A percentile compares a stretch with the other conserved stretches of the same genome.
phyloP scores from a whole-genome alignment of 805 yeast genomes.

The Clavispora asparagi region DNA sequence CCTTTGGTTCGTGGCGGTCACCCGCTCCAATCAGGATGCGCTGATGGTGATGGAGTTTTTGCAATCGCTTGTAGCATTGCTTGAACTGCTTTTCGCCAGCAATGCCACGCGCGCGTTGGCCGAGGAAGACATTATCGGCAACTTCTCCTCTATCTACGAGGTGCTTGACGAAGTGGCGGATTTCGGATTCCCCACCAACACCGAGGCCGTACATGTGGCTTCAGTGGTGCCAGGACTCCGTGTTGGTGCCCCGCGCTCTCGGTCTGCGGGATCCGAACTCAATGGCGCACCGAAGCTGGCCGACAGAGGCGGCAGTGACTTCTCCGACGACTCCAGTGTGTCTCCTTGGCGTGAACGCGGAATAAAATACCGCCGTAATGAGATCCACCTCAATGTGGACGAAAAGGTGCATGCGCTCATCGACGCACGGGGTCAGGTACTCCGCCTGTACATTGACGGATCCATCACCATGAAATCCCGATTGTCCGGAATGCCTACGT shows the following conservation, averaged over 20 bases:
- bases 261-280: conserved; percentile 12
- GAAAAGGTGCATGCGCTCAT: conserved; percentile 72
- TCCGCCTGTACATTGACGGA: conserved; percentile 75
- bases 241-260: conserved; percentile 31
- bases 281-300: conserved; percentile 2
- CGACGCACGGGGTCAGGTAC: conserved; percentile 56
- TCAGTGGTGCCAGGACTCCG: conserved; percentile 12
- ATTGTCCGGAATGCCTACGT: conserved; percentile 76
- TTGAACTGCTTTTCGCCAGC: conserved; percentile 29
- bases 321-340: conserved; percentile 10
- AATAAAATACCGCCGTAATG: conserved; percentile 75
- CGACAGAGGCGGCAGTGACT: not conserved
- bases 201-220: conserved; percentile 38
- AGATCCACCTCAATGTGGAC: conserved; percentile 67
- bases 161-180: conserved; percentile 71
- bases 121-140: conserved; percentile 48
- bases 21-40: conserved; percentile 84
- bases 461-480: conserved; percentile 64
- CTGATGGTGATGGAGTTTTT: conserved; percentile 75
- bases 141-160: conserved; percentile 70
- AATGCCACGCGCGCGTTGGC: conserved; percentile 13
- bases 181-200: conserved; percentile 69
- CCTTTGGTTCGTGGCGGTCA: conserved; percentile 83
- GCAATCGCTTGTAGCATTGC: conserved; percentile 51
- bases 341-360: conserved; percentile 69